Percentiles rank a stretch among this genome's conserved stretches.
Evolutionary conservation across 2,329 filamentous ascomycete species (phyloP).

Genomic region (Rutstroemia sp.): DNA sequence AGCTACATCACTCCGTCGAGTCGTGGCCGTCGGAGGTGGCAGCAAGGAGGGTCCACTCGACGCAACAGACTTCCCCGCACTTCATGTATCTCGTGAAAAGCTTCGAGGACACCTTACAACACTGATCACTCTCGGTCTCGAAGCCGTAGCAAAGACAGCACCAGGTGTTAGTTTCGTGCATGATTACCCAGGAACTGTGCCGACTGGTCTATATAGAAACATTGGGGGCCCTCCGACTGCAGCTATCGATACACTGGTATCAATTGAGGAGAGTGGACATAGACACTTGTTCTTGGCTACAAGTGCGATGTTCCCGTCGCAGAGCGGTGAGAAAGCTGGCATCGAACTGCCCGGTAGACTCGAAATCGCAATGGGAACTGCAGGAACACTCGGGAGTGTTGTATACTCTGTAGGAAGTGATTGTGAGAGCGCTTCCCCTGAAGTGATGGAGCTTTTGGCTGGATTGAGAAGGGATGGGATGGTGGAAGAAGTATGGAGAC

Average conservation of each 20-base stretch:
- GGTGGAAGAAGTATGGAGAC: no score
- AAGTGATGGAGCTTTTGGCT: no score
- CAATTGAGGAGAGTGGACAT: constrained; percentile 21
- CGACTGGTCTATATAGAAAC: constrained; percentile 36
- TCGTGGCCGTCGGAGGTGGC: constrained; percentile 46
- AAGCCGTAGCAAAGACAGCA: constrained; percentile 39
- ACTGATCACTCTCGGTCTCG: constrained; percentile 41
- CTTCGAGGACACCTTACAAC: constrained; percentile 21
- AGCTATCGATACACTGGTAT: constrained; percentile 1
- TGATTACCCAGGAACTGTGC: constrained; percentile 39
- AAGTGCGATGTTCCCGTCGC: constrained; percentile 23
- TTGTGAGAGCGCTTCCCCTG: no score
- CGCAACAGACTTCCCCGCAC: constrained; percentile 33
- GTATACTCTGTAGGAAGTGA: constrained; percentile 11
- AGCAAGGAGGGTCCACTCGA: constrained; percentile 42
- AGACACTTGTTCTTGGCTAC: constrained; percentile 26
- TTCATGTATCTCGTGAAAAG: constrained; percentile 14
- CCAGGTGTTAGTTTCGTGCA: constrained; percentile 43
- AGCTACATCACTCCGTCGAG: constrained; percentile 30
- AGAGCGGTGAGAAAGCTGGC: constrained; percentile 5
- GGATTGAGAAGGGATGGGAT: no score
- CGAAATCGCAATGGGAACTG: constrained; percentile 9
- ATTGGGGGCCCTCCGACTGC: constrained; percentile 18
- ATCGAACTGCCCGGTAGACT: background rate
- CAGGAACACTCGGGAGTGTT: constrained; percentile 18